Evolutionary conservation across 2,329 filamentous ascomycete species (phyloP), one percentile per base, ranked within the genome.

Genomic region (Helicocarpus griseus): DNA sequence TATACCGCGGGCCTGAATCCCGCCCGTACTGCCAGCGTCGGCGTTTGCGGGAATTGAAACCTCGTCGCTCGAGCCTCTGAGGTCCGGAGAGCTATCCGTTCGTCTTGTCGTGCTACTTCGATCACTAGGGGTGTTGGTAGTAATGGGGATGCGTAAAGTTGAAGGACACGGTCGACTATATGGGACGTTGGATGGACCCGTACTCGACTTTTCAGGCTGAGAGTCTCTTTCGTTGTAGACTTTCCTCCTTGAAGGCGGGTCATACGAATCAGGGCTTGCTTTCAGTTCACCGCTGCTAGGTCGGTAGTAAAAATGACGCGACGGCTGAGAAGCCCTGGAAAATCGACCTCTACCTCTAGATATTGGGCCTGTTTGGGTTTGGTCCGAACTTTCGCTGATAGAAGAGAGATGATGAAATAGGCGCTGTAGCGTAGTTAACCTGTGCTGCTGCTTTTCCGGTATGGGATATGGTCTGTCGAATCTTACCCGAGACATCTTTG

Each of bases 401-500:
- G 22, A 29, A 26, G 31, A n/a, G 22, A 47, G 40, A 21, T 13
- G 26, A 17, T n/a, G 36, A 29, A 41, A 28, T 19, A 49, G 47
- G 7, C 28, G 1, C 21, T 49, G 47, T n/a, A 41, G 26, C 5
- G 47, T 5, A 36, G 36, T 13, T 22, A 19, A 14, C 24, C 21
- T 40, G 22, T 35, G 21, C 28, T 17, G 21, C 38, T n/a, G 38
- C 36, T 49, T 29, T n/a, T 31, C 35, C 17, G 22, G 33, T 24
- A 14, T 13, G 5, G 35, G 47, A 49, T 41, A 49, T 17, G 35
- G 47, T 9, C 29, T 41, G 14, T 49, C 47, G 17, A 47, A 47
- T 7, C 21, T 26, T 47, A 47, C 17, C 19, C n/a, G 29, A 24
- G 44, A 14, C 44, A 47, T 47, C n/a, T 17, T 47, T n/a, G 24